Conservation (phyloP, 2,329 filamentous ascomycete species). For the Volutella citrinella region DNA sequence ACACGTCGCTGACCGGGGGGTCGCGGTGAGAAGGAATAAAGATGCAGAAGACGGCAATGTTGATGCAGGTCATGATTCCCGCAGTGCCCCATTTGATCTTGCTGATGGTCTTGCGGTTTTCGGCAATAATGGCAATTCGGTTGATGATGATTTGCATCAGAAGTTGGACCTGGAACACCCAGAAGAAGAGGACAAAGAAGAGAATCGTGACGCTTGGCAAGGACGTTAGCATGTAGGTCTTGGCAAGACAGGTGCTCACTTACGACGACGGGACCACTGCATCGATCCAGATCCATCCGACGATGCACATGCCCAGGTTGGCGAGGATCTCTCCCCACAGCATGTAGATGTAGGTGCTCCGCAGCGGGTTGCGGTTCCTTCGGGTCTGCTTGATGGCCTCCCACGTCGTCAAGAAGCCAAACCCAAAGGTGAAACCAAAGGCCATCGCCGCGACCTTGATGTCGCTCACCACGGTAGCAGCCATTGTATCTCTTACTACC, state of each 20-base stretch:
- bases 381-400: slow-evolving; percentile 40
- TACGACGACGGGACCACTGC: slow-evolving; percentile 31
- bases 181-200: slow-evolving; percentile 37
- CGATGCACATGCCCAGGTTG: slow-evolving; percentile 35
- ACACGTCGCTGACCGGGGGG: slow-evolving; percentile 36
- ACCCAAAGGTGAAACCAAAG: slow-evolving; percentile 36
- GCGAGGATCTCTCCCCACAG: slow-evolving; percentile 43
- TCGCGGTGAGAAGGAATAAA: slow-evolving; percentile 47
- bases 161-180: slow-evolving; percentile 47
- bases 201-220: slow-evolving; percentile 27
- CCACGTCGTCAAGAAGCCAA: slow-evolving; percentile 38
- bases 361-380: slow-evolving; percentile 31
- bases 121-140: slow-evolving; percentile 47
- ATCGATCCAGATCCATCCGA: slow-evolving; percentile 39
- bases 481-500: too few species aligned
- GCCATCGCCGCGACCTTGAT: slow-evolving; percentile 29
- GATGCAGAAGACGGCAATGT: slow-evolving; percentile 51
- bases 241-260: not conserved
- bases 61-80: slow-evolving; percentile 44
- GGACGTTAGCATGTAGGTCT: not conserved
- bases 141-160: slow-evolving; percentile 56
- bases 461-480: slow-evolving; percentile 10
- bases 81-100: slow-evolving; percentile 47
- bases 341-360: slow-evolving; percentile 42
- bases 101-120: slow-evolving; percentile 33